phyloP scores from a whole-genome alignment of 2,329 filamentous ascomycete genomes.

The Lojkania enalia region DNA sequence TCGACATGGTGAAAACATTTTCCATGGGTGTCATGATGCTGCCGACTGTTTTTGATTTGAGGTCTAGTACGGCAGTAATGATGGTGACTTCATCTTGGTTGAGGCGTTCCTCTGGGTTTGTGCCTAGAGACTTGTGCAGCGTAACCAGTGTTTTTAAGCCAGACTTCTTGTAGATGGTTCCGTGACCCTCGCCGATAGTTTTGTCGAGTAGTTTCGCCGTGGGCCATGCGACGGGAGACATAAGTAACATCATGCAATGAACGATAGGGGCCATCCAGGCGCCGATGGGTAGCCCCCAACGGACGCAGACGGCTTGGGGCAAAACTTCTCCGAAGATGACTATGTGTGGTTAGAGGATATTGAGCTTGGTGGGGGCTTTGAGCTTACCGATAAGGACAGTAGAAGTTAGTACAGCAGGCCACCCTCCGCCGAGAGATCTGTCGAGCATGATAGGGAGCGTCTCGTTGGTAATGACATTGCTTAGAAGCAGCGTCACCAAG shows the following conservation, averaged over 20 bases:
- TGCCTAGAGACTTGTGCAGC: constrained; percentile 87
- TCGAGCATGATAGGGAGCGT: constrained; percentile 87
- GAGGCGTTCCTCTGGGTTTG: constrained; percentile 78
- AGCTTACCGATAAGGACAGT: constrained; percentile 86
- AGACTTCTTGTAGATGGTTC: constrained; percentile 97
- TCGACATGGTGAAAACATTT: constrained; percentile 95
- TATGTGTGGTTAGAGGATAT: constrained; percentile 43
- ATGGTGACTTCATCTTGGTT: constrained; percentile 99
- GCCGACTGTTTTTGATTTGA: constrained; percentile 94
- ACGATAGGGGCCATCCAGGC: constrained; percentile 92
- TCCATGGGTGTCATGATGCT: constrained; percentile 99
- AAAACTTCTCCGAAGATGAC: constrained; percentile 98
- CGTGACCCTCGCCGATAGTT: constrained; percentile 91
- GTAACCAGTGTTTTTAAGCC: constrained; percentile 95
- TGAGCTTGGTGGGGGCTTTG: constrained; percentile 7
- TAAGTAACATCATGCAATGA: constrained; percentile 85
- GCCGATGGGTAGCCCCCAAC: constrained; percentile 92
- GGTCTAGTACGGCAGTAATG: constrained; percentile 91
- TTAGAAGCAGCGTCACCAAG: constrained; percentile 86
- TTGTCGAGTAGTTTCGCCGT: constrained; percentile 94
- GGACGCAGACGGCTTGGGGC: constrained; percentile 93
- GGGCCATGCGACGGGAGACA: constrained; percentile 88
- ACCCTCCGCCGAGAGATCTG: constrained; percentile 88
- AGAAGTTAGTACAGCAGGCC: constrained; percentile 90
- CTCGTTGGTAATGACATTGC: constrained; percentile 67